Percentiles rank a stretch among this genome's conserved stretches.
phyloP scores from a whole-genome alignment of 73 alveolate genomes.

The Symbiodinium pilosum region DNA sequence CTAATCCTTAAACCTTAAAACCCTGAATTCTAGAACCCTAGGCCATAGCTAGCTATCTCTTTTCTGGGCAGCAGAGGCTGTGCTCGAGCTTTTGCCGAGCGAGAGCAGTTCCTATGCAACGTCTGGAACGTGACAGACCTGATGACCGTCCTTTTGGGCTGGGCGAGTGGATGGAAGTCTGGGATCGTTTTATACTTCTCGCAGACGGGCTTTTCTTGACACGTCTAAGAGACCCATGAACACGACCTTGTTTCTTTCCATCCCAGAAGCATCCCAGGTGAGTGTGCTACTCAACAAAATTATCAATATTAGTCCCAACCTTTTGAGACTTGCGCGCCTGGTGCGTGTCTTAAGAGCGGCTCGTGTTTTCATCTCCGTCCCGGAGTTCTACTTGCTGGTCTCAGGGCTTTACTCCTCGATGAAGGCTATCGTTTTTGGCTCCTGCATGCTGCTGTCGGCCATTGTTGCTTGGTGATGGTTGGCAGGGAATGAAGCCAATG shows the following conservation, averaged over 20 bases:
- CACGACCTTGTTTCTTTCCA: neutral
- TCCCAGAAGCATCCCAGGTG: neutral
- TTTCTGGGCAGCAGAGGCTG: too few species aligned
- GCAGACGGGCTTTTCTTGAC: too few species aligned
- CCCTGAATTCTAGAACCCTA: too few species aligned
- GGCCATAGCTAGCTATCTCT: too few species aligned
- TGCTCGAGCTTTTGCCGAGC: constrained; percentile 36
- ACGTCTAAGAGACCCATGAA: too few species aligned
- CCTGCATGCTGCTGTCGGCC: constrained; percentile 45
- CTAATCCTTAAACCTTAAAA: too few species aligned
- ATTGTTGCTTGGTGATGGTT: too few species aligned
- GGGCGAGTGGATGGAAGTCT: too few species aligned
- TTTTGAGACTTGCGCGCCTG: constrained; percentile 49
- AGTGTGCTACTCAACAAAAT: neutral
- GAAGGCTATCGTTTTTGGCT: constrained; percentile 59
- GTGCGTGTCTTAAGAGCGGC: constrained; percentile 81
- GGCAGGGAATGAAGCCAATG: too few species aligned
- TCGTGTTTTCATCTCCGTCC: constrained; percentile 75
- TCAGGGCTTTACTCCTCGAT: neutral
- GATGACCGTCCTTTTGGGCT: constrained; percentile 59
- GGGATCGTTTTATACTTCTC: too few species aligned
- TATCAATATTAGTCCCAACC: constrained; percentile 31
- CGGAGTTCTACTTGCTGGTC: constrained; percentile 81
- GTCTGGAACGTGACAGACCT: constrained; percentile 57
- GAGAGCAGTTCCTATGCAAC: constrained; percentile 42